phyloP scores from a whole-genome alignment of 192 early-diverging fungal species.

The Rhizophagus clarus region DNA sequence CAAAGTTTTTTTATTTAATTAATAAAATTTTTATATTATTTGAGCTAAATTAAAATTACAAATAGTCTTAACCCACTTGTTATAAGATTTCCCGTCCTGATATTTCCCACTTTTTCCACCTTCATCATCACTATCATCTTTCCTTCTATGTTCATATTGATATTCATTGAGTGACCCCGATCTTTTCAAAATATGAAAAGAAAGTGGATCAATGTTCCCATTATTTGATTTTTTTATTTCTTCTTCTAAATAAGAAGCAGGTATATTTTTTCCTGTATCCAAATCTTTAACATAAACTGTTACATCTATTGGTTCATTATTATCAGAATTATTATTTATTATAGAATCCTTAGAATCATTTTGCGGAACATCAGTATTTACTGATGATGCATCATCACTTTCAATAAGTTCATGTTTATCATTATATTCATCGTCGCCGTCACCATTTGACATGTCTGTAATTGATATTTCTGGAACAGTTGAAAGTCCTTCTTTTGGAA shows the following conservation, averaged over 20 bases:
- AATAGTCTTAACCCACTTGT: neutral
- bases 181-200: slow-evolving; percentile 34
- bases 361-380: neutral
- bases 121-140: neutral
- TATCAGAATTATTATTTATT: neutral
- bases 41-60: neutral
- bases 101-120: neutral
- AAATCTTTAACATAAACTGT: slow-evolving; percentile 33
- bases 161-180: slow-evolving; percentile 8
- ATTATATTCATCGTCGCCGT: neutral
- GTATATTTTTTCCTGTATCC: slow-evolving; percentile 28
- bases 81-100: neutral
- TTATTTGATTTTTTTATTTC: slow-evolving; percentile 31
- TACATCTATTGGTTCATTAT: slow-evolving; percentile 12
- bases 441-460: slow-evolving; percentile 8
- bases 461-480: slow-evolving; percentile 21
- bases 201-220: slow-evolving; percentile 26
- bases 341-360: neutral
- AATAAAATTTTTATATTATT: neutral
- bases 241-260: slow-evolving; percentile 24
- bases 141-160: neutral
- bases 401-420: neutral
- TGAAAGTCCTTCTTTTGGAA: neutral
- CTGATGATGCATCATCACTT: neutral
- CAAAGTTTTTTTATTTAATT: neutral